phyloP scores from a whole-genome alignment of 495 filamentous ascomycete species.

The Aspergillus saccharolyticus region DNA sequence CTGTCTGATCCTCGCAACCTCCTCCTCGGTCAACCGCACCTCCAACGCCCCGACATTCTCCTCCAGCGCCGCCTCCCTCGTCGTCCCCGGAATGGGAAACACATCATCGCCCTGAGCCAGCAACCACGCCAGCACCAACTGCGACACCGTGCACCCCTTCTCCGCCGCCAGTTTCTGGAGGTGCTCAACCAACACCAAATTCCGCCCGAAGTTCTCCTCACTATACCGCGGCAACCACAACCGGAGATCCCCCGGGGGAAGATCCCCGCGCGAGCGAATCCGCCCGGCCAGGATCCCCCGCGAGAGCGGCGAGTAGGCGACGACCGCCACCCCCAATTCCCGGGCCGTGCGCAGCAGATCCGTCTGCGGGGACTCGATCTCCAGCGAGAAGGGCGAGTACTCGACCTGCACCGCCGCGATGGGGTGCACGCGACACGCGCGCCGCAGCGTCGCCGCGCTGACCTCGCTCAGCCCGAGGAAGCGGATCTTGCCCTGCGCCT shows the following conservation, averaged over 20 bases:
- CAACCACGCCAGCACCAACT: constrained; percentile 53
- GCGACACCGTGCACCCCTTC: constrained; percentile 41
- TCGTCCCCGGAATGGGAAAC: constrained; percentile 57
- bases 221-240: constrained; percentile 4
- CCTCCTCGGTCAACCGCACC: constrained; percentile 38
- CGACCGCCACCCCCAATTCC: constrained; percentile 11
- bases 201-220: constrained; percentile 6
- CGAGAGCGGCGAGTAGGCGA: constrained; percentile 9
- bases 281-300: constrained; percentile 6
- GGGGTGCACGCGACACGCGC: constrained; percentile 9
- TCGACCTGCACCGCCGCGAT: constrained; percentile 13
- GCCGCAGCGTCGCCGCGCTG: constrained; percentile 8
- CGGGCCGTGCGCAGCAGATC: background rate
- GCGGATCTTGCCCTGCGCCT: constrained; percentile 27
- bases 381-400: constrained; percentile 10
- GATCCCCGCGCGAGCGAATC: background rate
- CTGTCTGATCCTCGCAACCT: constrained; percentile 40
- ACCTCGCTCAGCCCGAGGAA: constrained; percentile 11
- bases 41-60: constrained; percentile 49
- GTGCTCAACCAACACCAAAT: constrained; percentile 6
- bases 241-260: constrained; percentile 3
- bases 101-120: constrained; percentile 51
- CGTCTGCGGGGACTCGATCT: constrained; percentile 12
- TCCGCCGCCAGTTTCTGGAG: constrained; percentile 28
- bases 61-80: constrained; percentile 50